Conservation (phyloP, 192 early-diverging fungal genomes). For the Mortierella hygrophila region DNA sequence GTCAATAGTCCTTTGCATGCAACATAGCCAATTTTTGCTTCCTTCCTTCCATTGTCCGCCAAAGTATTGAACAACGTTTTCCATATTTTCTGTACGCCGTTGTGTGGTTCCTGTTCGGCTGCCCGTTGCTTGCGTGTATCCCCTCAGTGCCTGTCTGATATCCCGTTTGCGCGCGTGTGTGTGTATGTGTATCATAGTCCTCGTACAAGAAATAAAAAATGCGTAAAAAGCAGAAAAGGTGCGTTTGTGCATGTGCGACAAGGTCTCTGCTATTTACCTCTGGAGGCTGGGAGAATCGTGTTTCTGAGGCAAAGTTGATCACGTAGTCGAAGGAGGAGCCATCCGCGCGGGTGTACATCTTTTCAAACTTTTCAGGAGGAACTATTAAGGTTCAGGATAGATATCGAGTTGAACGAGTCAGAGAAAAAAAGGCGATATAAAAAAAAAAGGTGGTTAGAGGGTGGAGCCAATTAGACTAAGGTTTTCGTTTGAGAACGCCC, state of each 20-base stretch:
- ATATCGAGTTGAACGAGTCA: background rate
- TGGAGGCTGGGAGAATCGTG: slow-evolving; percentile 87
- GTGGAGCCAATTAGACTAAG: background rate
- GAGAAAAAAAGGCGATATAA: background rate
- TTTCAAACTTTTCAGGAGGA: slow-evolving; percentile 74
- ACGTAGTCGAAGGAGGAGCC: slow-evolving; percentile 87
- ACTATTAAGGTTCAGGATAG: slow-evolving; percentile 22
- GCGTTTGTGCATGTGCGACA: background rate
- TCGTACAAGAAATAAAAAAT: background rate
- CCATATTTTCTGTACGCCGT: too few relatives aligned
- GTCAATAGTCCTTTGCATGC: background rate
- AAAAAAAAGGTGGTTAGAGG: background rate
- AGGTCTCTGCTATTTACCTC: slow-evolving; percentile 61
- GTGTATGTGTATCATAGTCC: too few relatives aligned
- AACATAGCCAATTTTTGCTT: background rate
- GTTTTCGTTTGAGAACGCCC: background rate
- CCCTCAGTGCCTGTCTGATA: too few relatives aligned
- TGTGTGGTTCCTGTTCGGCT: too few relatives aligned
- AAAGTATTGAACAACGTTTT: background rate
- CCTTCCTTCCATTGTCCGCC: background rate
- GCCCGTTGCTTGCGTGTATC: too few relatives aligned
- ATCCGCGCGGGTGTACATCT: slow-evolving; percentile 77
- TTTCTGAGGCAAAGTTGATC: slow-evolving; percentile 93
- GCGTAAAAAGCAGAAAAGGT: background rate
- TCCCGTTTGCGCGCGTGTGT: too few relatives aligned